Conservation (phyloP, 108 stramenopile genomes). For the Nitzschia sp. region DNA sequence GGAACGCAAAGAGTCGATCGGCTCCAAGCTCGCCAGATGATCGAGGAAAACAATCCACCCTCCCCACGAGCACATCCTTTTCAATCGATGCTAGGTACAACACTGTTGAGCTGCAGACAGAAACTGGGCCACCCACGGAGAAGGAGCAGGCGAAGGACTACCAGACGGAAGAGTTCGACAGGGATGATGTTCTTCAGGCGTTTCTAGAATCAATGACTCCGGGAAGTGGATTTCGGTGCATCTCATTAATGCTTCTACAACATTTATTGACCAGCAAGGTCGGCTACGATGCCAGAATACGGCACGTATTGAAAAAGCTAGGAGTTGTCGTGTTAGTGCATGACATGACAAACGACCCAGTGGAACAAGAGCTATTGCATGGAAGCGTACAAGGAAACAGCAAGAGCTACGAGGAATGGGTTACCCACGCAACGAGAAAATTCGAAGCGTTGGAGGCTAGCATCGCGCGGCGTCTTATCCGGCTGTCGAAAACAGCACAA, state of each 20-base stretch:
- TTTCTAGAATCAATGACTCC: constrained; percentile 81
- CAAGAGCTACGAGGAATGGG: background rate
- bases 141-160: constrained; percentile 7
- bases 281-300: constrained; percentile 83
- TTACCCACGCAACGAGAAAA: constrained; percentile 66
- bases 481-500: constrained; percentile 43
- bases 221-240: constrained; percentile 77
- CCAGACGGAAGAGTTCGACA: constrained; percentile 31
- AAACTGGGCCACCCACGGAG: constrained; percentile 1
- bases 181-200: constrained; percentile 63
- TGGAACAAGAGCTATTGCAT: constrained; percentile 21
- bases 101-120: background rate
- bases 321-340: constrained; percentile 75
- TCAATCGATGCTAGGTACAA: background rate
- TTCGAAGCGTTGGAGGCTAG: constrained; percentile 83
- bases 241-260: constrained; percentile 70
- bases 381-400: background rate
- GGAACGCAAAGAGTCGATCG: constrained; percentile 12
- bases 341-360: constrained; percentile 58
- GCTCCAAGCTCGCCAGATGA: background rate
- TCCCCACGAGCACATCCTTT: constrained; percentile 2
- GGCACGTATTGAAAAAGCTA: constrained; percentile 75
- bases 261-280: constrained; percentile 62
- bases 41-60: background rate
- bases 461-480: constrained; percentile 67